These are phyloP conservation scores for Erythrobasidium hasegawianum DNA, from an alignment of 1,284 basidiomycete genomes.

Conservation along the genomic window DNA sequence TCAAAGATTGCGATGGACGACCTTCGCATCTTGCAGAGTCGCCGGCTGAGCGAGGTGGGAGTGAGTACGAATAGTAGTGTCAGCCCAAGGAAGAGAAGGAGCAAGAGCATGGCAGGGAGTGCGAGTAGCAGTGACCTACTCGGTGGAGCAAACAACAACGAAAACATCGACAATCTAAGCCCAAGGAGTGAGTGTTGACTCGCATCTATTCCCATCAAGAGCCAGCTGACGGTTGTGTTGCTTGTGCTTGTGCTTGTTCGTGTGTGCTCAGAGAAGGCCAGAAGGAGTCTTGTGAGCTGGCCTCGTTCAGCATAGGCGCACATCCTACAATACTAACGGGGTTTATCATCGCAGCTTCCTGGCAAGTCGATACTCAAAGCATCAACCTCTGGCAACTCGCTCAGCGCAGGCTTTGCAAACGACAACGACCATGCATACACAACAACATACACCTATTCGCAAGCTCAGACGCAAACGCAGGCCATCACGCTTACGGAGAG, in stretches of 20 bases:
- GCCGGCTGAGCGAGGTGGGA: not conserved
- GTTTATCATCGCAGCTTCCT: too few relatives aligned
- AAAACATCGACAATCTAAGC: constrained; percentile 8
- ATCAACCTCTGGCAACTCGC: not conserved
- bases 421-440: not conserved
- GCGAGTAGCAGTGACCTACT: not conserved
- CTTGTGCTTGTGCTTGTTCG: too few relatives aligned
- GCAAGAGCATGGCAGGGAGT: constrained; percentile 26
- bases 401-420: not conserved
- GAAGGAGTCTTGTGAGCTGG: constrained; percentile 21
- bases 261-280: constrained; percentile 24
- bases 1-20: too few relatives aligned
- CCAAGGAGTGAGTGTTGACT: constrained; percentile 35
- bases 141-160: not conserved
- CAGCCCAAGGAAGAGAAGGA: constrained; percentile 18
- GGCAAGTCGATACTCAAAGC: constrained; percentile 36
- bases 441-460: constrained; percentile 5
- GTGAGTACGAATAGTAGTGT: too few relatives aligned
- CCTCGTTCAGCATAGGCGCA: too few relatives aligned
- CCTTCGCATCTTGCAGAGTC: too few relatives aligned
- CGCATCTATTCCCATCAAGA: too few relatives aligned
- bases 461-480: not conserved
- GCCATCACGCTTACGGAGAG: not conserved
- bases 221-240: not conserved
- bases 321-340: too few relatives aligned